Conservation (phyloP, 2,329 filamentous ascomycete species). For the Bipolaris zeicola region DNA sequence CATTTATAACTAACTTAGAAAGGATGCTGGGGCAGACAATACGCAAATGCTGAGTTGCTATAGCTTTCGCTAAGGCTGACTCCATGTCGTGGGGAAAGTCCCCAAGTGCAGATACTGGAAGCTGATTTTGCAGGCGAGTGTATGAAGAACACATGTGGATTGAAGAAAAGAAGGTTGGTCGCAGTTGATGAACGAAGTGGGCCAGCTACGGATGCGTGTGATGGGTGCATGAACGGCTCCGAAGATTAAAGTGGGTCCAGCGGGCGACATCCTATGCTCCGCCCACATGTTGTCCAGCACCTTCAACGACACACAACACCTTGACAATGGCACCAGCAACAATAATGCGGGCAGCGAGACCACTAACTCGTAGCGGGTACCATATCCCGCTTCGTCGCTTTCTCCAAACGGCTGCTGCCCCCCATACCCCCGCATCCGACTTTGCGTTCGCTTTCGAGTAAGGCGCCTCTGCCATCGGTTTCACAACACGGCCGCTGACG, state of each 20-base stretch:
- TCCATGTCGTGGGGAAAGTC: no score
- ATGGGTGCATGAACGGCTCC: neutral
- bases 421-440: slow-evolving; percentile 52
- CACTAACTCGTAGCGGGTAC: slow-evolving; percentile 21
- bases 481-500: slow-evolving; percentile 27
- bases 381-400: slow-evolving; percentile 22
- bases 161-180: neutral
- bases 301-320: slow-evolving; percentile 1
- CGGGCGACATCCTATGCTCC: neutral
- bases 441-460: slow-evolving; percentile 66
- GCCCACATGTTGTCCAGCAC: neutral
- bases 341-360: slow-evolving; percentile 25
- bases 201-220: neutral
- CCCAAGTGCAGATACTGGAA: no score
- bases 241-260: neutral
- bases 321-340: slow-evolving; percentile 1
- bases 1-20: no score
- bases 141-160: no score
- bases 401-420: slow-evolving; percentile 33
- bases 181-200: neutral
- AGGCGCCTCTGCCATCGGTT: slow-evolving; percentile 30
- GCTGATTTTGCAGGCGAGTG: no score
- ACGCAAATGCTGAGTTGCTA: no score
- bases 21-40: no score
- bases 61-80: no score